Evolutionary conservation across 2,329 filamentous ascomycete genomes (phyloP).

Genomic region (Helotiales sp.): DNA sequence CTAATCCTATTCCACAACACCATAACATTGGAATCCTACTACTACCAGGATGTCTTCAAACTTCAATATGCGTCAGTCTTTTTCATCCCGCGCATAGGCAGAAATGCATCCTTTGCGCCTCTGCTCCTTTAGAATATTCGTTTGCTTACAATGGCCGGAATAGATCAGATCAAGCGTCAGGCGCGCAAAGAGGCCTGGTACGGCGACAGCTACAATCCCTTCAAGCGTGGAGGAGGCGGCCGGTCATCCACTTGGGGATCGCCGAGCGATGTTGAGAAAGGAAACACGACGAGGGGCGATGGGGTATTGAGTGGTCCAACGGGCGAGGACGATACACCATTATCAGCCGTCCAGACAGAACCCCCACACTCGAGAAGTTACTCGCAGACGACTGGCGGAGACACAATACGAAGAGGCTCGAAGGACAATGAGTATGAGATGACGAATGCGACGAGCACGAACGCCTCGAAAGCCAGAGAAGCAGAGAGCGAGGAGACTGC

Average conservation of each 20-base stretch:
- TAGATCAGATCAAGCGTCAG: constrained; percentile 30
- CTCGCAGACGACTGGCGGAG: background rate
- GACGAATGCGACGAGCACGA: constrained; percentile 12
- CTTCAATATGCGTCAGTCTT: constrained; percentile 18
- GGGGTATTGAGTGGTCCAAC: background rate
- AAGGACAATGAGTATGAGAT: constrained; percentile 21
- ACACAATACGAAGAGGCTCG: constrained; percentile 6
- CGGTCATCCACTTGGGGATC: constrained; percentile 24
- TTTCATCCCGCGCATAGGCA: constrained; percentile 10
- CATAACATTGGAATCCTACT: background rate
- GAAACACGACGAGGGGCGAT: background rate
- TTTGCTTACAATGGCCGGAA: constrained; percentile 22
- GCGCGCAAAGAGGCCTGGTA: constrained; percentile 36
- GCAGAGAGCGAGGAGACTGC: constrained; percentile 18
- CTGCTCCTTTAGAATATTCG: constrained; percentile 2
- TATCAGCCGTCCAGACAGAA: constrained; percentile 25
- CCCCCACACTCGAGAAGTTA: constrained; percentile 15
- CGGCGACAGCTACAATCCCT: constrained; percentile 33
- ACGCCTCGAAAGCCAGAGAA: constrained; percentile 14
- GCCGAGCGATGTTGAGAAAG: constrained; percentile 18
- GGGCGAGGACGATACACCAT: constrained; percentile 2
- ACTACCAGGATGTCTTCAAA: constrained; percentile 5
- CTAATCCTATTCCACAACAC: background rate
- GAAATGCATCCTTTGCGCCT: constrained; percentile 3
- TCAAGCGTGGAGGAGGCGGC: constrained; percentile 25